Evolutionary conservation across 1,284 basidiomycete species (phyloP), one percentile per base, ranked within the genome.

Genomic region (Neolentinus lepideus): DNA sequence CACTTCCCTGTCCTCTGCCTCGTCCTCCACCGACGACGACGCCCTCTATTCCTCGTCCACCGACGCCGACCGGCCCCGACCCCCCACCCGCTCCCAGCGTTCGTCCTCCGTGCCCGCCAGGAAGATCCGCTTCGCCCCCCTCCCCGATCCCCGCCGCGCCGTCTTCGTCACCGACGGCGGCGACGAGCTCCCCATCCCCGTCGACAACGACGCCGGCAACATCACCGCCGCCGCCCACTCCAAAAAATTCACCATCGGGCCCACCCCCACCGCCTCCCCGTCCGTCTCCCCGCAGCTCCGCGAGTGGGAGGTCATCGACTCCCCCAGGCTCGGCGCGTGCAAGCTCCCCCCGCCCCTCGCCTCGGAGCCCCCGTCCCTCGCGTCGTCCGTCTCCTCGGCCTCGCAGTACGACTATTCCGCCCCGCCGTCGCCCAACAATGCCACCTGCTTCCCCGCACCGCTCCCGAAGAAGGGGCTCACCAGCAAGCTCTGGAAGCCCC

Each of bases 41-140:
- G 38, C 38, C 38, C 38, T 43, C 38, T 29, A 22, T 19, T 45
- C 52, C 19, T 54, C 36, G 35, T 45, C 52, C n/a, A 38, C 52
- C 6, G 33, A 43, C 52, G 19, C 35, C 8, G 29, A 27, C 38
- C 3, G n/a, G 51, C 33, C 38, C 35, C 33, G 62, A n/a, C n/a
- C n/a, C 19, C 60, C 64, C n/a, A 58, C 58, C 12, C 58, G 24
- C 38, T 10, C 52, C 4, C 19, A n/a, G 35, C 24, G 21, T 24
- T 38, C 24, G 8, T 45, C 35, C 19, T 25, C 31, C n/a, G 3
- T 19, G 11, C 36, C 33, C 21, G 22, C 35, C 36, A 69, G 79
- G 64, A 69, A 72, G 57, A 89, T 90, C 54, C 81, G 85, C 59
- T 90, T 90, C 60, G 88, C 88, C 0, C 88, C 88, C 1, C 78